These are phyloP conservation scores for Syzygium oleosum DNA, from an alignment of 345 rosid species.

Conservation along the genomic window DNA sequence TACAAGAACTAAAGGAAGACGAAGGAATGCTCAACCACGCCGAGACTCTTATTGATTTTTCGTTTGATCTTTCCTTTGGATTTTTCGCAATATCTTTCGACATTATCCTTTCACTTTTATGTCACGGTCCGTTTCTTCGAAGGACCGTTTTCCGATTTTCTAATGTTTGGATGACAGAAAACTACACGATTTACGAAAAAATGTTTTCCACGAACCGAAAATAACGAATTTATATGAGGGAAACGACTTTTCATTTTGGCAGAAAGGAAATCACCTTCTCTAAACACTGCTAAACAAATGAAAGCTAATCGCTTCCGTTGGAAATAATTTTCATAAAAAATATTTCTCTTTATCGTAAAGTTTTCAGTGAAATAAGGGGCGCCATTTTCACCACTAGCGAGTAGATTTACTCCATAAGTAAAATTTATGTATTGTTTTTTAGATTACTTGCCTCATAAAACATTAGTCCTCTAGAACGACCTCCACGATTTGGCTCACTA, in stretches of 20 bases:
- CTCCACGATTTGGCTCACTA: background rate
- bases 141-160: background rate
- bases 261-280: background rate
- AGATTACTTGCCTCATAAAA: background rate
- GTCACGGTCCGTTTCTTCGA: background rate
- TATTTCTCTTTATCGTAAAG: background rate
- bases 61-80: rapidly evolving
- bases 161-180: background rate
- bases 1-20: background rate
- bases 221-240: background rate
- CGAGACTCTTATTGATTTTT: background rate
- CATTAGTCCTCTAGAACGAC: rapidly evolving
- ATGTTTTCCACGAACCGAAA: background rate
- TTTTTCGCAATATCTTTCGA: background rate
- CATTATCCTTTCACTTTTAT: background rate
- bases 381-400: no score
- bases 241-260: background rate
- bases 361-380: background rate
- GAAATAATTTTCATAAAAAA: background rate
- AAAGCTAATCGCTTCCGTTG: background rate
- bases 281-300: background rate
- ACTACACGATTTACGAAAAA: background rate
- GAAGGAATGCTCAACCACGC: background rate
- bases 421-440: no score
- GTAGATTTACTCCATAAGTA: no score